These are phyloP conservation scores for Suillus decipiens DNA, from an alignment of 768 basidiomycete genomes.

Conservation along the genomic window DNA sequence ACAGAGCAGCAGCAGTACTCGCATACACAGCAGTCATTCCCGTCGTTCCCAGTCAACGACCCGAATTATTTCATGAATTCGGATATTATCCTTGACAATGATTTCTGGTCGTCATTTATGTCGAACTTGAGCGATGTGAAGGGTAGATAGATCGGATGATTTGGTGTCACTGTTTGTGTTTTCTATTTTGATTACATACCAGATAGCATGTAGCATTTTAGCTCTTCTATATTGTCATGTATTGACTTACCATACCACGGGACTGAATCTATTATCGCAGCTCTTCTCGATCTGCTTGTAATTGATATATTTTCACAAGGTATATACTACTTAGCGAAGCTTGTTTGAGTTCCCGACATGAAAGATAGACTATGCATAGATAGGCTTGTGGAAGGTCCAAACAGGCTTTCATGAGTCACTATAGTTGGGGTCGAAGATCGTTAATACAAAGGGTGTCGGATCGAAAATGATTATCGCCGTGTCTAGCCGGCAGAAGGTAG, in stretches of 20 bases:
- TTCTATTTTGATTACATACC: not conserved
- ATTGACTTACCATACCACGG: not conserved
- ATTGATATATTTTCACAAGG: not conserved
- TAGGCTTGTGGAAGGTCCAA: not conserved
- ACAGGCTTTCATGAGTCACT: not conserved
- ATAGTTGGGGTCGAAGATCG: not conserved
- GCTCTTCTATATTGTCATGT: not conserved
- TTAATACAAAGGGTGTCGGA: not conserved
- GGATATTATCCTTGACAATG: conserved; percentile 43
- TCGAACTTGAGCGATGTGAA: conserved; percentile 31
- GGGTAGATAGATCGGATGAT: conserved; percentile 15
- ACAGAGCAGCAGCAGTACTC: conserved; percentile 11
- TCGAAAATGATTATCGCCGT: not conserved
- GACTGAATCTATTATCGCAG: not conserved
- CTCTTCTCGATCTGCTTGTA: not conserved
- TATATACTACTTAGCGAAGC: not conserved
- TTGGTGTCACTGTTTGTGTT: not conserved
- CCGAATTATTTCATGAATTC: conserved; percentile 35
- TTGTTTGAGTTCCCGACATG: not conserved
- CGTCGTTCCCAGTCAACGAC: conserved; percentile 27
- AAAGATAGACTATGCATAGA: not conserved
- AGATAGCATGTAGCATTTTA: not conserved
- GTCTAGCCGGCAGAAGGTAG: not conserved
- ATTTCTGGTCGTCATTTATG: conserved; percentile 47
- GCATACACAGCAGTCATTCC: conserved; percentile 24